Percentiles rank a stretch among this genome's conserved stretches.
phyloP scores from a whole-genome alignment of 1,139 yeast genomes.

The Protomyces arabidopsidicola region DNA sequence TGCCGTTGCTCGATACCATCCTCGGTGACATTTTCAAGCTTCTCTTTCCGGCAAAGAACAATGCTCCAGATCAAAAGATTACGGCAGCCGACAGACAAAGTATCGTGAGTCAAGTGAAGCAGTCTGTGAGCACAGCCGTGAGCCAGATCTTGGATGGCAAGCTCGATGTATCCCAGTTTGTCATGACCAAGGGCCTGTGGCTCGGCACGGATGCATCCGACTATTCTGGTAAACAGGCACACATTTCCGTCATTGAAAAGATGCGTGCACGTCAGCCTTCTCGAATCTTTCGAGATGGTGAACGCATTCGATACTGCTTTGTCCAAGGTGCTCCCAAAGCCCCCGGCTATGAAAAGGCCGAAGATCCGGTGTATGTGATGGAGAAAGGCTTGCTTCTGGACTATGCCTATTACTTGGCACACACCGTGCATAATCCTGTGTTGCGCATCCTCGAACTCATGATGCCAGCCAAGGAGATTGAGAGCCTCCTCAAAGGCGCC shows the following conservation, averaged over 20 bases:
- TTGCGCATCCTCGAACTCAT: constrained; percentile 16
- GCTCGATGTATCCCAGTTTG: constrained; percentile 9
- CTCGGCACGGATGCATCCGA: constrained; percentile 23
- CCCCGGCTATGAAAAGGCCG: constrained; percentile 24
- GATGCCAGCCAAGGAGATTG: constrained; percentile 18
- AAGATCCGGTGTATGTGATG: constrained; percentile 23
- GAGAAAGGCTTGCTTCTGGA: constrained; percentile 15
- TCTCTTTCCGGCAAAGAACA: constrained; percentile 18
- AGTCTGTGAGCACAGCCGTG: constrained; percentile 7
- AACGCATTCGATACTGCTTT: constrained; percentile 19
- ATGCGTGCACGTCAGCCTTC: constrained; percentile 10
- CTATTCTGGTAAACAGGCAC: constrained; percentile 17
- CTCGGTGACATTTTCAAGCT: constrained; percentile 18
- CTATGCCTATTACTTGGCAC: constrained; percentile 21
- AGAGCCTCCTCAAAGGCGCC: constrained; percentile 7
- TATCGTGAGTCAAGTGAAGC: constrained; percentile 14
- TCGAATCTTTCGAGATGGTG: constrained; percentile 16
- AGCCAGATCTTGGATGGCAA: constrained; percentile 4
- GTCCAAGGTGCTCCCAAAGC: constrained; percentile 19
- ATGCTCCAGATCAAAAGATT: neutral
- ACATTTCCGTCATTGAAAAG: constrained; percentile 24
- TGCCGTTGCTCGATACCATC: constrained; percentile 17
- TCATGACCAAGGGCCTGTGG: constrained; percentile 28
- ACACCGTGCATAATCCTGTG: constrained; percentile 23
- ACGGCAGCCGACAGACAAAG: neutral